Conservation (phyloP, 192 early-diverging fungal genomes). For the Cetraspora pellucida region DNA sequence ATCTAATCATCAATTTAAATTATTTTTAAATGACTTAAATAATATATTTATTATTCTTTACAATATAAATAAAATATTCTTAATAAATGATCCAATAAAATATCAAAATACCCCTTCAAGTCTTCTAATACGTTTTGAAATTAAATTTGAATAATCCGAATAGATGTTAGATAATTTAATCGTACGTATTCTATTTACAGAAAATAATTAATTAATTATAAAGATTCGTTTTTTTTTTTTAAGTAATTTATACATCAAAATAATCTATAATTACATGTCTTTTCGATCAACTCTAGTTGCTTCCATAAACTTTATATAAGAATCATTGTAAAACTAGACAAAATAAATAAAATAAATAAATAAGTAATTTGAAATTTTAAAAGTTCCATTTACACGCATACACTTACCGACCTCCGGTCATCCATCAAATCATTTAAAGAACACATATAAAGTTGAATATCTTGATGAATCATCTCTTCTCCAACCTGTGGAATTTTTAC, state of each 20-base stretch:
- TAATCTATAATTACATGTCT: too few relatives aligned
- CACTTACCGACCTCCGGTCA: neutral
- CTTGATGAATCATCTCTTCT: neutral
- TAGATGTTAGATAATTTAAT: neutral
- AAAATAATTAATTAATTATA: too few relatives aligned
- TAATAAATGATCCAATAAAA: neutral
- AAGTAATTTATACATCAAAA: too few relatives aligned
- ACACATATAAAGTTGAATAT: neutral
- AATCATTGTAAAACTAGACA: conserved; percentile 10
- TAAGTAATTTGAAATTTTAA: neutral
- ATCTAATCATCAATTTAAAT: neutral
- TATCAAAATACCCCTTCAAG: too few relatives aligned
- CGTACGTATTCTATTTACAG: neutral
- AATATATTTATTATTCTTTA: neutral
- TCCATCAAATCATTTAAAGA: neutral
- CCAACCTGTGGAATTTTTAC: neutral
- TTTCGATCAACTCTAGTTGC: neutral
- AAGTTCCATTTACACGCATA: neutral
- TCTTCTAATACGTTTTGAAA: neutral
- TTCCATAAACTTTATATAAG: neutral
- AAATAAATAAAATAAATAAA: neutral
- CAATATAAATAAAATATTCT: too few relatives aligned
- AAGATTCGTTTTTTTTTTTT: too few relatives aligned
- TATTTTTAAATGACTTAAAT: neutral
- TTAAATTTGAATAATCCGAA: neutral